Base-by-base conservation (phyloP, 2,329 filamentous ascomycete species). In the Fusarium denticulatum region DNA sequence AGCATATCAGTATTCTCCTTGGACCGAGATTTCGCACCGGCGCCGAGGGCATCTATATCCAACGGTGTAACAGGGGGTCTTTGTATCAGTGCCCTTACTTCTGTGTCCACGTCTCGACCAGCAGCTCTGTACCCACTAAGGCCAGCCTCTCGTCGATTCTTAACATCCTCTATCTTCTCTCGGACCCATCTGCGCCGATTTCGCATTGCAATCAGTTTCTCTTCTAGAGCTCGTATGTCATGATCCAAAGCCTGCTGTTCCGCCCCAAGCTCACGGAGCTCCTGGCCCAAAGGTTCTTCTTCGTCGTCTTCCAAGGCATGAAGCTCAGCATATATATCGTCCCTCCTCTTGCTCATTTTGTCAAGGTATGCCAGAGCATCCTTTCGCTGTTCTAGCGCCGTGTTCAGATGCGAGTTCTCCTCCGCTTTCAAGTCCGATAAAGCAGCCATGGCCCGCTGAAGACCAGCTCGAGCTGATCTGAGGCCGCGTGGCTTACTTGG, bases 51-150 rank as follows among this genome's bases (percentile, higher is more conserved):
- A 40, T 86, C 85, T 1, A 83, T 73, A 62, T 90, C 88, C 13
- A 91, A 77, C 0, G 88, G 88, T 45, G 83, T 83, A 10, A 90
- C 81, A 0, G 89, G 88, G 4, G 91, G 90, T 20, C 86, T 85
- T 15, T 82, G 85, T 74, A 95, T 83, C 66, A 95, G 88, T 8
- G 83, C 83, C 10, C 83, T 82, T 11, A 94, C 85, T 61, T 93
- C 88, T 20, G 83, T 84, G 68, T 95, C 91, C 11, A 93, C 86
- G 60, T 93, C 88, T 62, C 85, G 88, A 40, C 94, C 82, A 8
- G 92, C 91, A 4, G 91, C 88, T 26, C 87, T 89, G 79, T 94
- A 95, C 1, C 92, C 91, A 62, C 91, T 93, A 20, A 94, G 80
- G n/a, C 90, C 90, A 5, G 92, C 91, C 79, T 94, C 92, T 42